Evolutionary conservation across 805 yeast species (phyloP).

Genomic region (Tetrapisispora nanseiensis): DNA sequence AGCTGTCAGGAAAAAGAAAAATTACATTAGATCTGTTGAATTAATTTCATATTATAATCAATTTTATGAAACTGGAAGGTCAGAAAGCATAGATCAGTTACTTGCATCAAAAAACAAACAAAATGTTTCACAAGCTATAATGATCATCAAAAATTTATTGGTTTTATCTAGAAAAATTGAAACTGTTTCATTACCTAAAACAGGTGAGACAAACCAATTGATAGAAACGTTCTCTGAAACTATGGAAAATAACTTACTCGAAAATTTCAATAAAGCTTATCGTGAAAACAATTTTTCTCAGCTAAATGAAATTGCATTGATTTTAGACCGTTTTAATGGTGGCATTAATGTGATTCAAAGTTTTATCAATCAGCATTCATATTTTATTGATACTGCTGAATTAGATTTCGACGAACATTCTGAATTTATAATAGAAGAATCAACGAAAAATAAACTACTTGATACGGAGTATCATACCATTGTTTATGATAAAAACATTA

Average conservation of each 20-base stretch:
- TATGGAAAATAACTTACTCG: slow-evolving; percentile 64
- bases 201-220: slow-evolving; percentile 24
- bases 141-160: slow-evolving; percentile 54
- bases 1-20: slow-evolving; percentile 62
- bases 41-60: slow-evolving; percentile 68
- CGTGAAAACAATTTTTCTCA: slow-evolving; percentile 55
- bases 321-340: slow-evolving; percentile 71
- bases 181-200: slow-evolving; percentile 41
- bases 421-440: slow-evolving; percentile 33
- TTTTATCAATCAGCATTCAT: slow-evolving; percentile 70
- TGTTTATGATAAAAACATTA: slow-evolving; percentile 44
- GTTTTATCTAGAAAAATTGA: slow-evolving; percentile 56
- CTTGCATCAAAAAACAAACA: slow-evolving; percentile 44
- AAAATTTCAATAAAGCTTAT: slow-evolving; percentile 65
- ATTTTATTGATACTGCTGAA: slow-evolving; percentile 38
- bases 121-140: slow-evolving; percentile 50
- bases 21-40: slow-evolving; percentile 61
- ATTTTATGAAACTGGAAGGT: slow-evolving; percentile 42
- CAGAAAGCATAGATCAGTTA: slow-evolving; percentile 49
- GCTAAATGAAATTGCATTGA: slow-evolving; percentile 67
- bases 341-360: slow-evolving; percentile 75
- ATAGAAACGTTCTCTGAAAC: slow-evolving; percentile 66
- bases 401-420: slow-evolving; percentile 22
- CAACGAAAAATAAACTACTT: slow-evolving; percentile 48
- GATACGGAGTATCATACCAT: slow-evolving; percentile 46